These are phyloP conservation scores for Lepiota brunneoincarnata DNA, from an alignment of 768 basidiomycete species.

Conservation along the genomic window DNA sequence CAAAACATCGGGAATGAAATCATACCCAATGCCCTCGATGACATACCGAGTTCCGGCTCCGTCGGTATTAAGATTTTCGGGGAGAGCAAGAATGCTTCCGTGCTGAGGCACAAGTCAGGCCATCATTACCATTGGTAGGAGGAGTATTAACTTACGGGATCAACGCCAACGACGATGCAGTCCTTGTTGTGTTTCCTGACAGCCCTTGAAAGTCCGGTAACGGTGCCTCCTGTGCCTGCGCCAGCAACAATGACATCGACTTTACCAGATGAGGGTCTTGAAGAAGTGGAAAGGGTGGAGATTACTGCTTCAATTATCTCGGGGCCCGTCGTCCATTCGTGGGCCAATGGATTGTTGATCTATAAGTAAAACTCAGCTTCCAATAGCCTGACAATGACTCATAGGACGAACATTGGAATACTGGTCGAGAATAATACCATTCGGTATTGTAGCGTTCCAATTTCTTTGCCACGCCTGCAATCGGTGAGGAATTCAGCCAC, in stretches of 20 bases:
- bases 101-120: constrained; percentile 39
- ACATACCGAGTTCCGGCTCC: constrained; percentile 57
- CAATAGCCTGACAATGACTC: background rate
- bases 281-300: constrained; percentile 58
- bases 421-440: constrained; percentile 91
- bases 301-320: constrained; percentile 85
- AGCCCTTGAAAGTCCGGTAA: constrained; percentile 83
- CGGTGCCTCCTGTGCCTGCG: constrained; percentile 93
- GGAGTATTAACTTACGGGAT: constrained; percentile 62
- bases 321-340: constrained; percentile 86
- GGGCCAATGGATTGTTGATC: constrained; percentile 86
- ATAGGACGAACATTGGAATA: constrained; percentile 64
- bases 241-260: constrained; percentile 83
- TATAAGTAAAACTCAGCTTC: constrained; percentile 22
- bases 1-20: constrained; percentile 88
- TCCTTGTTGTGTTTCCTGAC: constrained; percentile 80
- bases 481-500: constrained; percentile 88
- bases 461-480: constrained; percentile 78
- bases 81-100: constrained; percentile 84
- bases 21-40: constrained; percentile 97
- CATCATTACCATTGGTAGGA: background rate
- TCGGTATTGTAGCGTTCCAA: constrained; percentile 75
- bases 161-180: constrained; percentile 79
- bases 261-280: constrained; percentile 62
- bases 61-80: constrained; percentile 57